These are phyloP conservation scores for Paramecium biaurelia DNA, from an alignment of 73 alveolate genomes.

Conservation along the genomic window DNA sequence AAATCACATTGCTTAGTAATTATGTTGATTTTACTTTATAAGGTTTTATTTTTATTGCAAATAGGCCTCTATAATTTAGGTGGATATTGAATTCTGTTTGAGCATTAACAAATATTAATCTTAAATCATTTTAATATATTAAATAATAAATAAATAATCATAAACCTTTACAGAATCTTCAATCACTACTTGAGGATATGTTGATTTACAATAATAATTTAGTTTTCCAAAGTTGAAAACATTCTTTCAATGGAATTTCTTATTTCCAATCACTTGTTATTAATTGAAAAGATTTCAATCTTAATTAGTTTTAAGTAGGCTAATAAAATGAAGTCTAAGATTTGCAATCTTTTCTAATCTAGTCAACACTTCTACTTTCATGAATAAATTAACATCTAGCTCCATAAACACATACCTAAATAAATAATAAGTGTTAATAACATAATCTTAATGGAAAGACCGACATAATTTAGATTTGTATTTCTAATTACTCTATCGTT, in stretches of 20 bases:
- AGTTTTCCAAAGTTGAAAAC: neutral
- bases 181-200: constrained; percentile 14
- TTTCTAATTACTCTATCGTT: constrained; percentile 67
- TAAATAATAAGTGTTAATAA: neutral
- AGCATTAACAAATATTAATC: neutral
- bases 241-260: neutral
- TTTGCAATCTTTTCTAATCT: constrained; percentile 59
- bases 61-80: neutral
- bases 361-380: constrained; percentile 81
- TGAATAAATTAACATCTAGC: constrained; percentile 90
- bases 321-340: neutral
- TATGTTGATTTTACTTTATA: neutral
- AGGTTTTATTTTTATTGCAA: neutral
- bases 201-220: neutral
- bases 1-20: neutral
- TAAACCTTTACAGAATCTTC: neutral
- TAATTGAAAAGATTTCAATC: neutral
- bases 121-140: neutral
- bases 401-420: constrained; percentile 90
- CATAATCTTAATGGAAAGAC: constrained; percentile 73
- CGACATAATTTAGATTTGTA: constrained; percentile 86
- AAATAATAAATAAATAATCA: neutral
- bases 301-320: neutral
- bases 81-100: neutral
- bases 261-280: constrained; percentile 1